Base-by-base conservation (phyloP, 139 green algal genomes). In the Dunaliella primolecta region DNA sequence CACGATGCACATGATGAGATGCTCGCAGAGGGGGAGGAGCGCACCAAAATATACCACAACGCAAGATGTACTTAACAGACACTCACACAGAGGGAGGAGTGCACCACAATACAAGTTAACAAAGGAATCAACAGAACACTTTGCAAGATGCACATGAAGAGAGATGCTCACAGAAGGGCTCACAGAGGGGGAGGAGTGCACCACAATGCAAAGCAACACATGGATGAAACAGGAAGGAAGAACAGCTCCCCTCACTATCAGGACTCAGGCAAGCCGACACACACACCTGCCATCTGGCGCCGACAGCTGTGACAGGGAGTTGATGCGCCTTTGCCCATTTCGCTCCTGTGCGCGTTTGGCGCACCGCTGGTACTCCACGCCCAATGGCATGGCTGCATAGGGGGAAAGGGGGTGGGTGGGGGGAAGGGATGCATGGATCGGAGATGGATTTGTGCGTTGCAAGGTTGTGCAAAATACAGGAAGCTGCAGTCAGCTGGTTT, bases 311-410 rank as follows among this genome's bases (percentile, higher is more conserved):
- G 78, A 36, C 55, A 92, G 75, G n/a, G 86, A 88, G 75, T 87
- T 81, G n/a, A 90, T 87, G 32, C 87, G 84, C 32, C 87, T 83
- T 27, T 78, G 24, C 11, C n/a, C 2, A 78, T 83, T 89, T 33
- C 86, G 85, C 24, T 71, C 78, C 84, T 91, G 87, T 1, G 89
- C 89, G 0, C 87, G 84, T 0, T 79, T 77, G 3, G 89, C 87
- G 83, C 89, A 92, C 72, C 87, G 85, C 82, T 90, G 72, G 36
- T 90, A 91, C 85, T 92, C 86, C 1, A 38, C 80, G 2, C 84
- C 89, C 71, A 90, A 75, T 11, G 85, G 37, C 2, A 74, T 79
- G 78, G 71, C 86, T 89, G 86, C 78, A 81, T 25, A n/a, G n/a
- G n/a, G n/a, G n/a, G n/a, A n/a, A n/a, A n/a, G n/a, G n/a, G n/a